Evolutionary conservation across 768 basidiomycete genomes (phyloP).

Genomic region (Lactarius evosmus): DNA sequence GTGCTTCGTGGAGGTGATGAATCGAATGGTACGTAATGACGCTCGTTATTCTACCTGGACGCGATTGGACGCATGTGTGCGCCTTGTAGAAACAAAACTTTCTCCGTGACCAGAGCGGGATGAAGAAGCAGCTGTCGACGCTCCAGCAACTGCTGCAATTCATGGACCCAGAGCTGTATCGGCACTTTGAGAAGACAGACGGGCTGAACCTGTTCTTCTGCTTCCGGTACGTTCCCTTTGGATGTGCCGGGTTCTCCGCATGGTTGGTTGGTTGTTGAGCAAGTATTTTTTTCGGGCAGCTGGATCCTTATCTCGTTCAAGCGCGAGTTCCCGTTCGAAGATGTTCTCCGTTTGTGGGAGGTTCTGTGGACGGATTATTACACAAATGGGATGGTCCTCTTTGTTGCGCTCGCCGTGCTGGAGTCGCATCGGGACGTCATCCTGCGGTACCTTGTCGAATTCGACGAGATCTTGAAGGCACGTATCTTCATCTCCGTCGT

Average conservation of each 20-base stretch:
- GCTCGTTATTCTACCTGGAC: background rate
- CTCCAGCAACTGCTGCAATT: constrained; percentile 86
- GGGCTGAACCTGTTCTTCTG: constrained; percentile 96
- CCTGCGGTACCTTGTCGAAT: constrained; percentile 92
- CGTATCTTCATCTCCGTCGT: constrained; percentile 13
- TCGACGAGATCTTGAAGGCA: constrained; percentile 78
- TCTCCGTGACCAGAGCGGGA: constrained; percentile 92
- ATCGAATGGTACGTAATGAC: constrained; percentile 70
- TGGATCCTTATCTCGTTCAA: constrained; percentile 95
- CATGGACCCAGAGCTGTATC: constrained; percentile 95
- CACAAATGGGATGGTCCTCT: constrained; percentile 83
- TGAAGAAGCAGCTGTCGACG: constrained; percentile 90
- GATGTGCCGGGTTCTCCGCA: background rate
- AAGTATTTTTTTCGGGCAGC: constrained; percentile 43
- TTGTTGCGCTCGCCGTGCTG: constrained; percentile 89
- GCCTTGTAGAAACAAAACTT: constrained; percentile 83
- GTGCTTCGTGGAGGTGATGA: constrained; percentile 95
- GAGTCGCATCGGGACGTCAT: constrained; percentile 97
- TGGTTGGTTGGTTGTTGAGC: constrained; percentile 2
- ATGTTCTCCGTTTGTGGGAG: constrained; percentile 91
- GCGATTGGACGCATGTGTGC: background rate
- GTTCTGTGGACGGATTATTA: constrained; percentile 91
- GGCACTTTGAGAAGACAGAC: constrained; percentile 85
- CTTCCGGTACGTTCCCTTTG: constrained; percentile 65
- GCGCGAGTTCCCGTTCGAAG: constrained; percentile 91